Evolutionary conservation across 192 early-diverging fungal genomes (phyloP).

Genomic region (Coemansia reversa): DNA sequence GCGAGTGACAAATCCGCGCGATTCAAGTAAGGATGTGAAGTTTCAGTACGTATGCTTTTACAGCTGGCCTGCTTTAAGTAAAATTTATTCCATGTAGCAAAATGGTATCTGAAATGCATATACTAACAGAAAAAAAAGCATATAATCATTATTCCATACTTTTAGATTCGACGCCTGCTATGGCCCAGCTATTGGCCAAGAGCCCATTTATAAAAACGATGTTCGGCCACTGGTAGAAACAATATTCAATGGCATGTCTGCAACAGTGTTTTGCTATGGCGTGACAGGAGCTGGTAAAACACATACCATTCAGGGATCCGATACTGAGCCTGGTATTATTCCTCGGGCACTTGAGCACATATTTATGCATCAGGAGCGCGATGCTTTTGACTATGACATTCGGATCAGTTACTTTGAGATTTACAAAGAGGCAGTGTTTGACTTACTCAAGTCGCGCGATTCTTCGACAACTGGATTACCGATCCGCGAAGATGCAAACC

Average conservation of each 20-base stretch:
- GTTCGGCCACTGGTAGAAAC: conserved; percentile 59
- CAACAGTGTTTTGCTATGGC: conserved; percentile 70
- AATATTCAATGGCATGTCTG: conserved; percentile 59
- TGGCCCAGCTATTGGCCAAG: conserved; percentile 44
- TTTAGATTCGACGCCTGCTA: conserved; percentile 59
- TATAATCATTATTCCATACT: background rate
- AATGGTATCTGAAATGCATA: background rate
- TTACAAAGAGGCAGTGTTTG: conserved; percentile 66
- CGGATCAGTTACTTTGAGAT: conserved; percentile 66
- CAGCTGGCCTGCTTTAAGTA: background rate
- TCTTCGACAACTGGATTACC: conserved; percentile 34
- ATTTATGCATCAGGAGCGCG: conserved; percentile 53
- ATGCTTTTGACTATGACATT: conserved; percentile 47
- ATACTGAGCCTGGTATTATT: conserved; percentile 61
- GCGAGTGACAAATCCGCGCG: conserved; percentile 58
- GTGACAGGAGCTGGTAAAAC: conserved; percentile 70
- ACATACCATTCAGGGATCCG: conserved; percentile 61
- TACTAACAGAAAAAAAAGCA: background rate
- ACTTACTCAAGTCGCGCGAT: conserved; percentile 54
- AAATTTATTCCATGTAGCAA: background rate
- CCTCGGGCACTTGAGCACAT: conserved; percentile 58
- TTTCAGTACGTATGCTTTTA: conserved; percentile 26
- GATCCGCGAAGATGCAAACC: conserved; percentile 59
- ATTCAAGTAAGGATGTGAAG: conserved; percentile 51
- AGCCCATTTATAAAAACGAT: conserved; percentile 54